These are phyloP conservation scores for Aspergillus steynii DNA, from an alignment of 495 filamentous ascomycete genomes.

Conservation along the genomic window DNA sequence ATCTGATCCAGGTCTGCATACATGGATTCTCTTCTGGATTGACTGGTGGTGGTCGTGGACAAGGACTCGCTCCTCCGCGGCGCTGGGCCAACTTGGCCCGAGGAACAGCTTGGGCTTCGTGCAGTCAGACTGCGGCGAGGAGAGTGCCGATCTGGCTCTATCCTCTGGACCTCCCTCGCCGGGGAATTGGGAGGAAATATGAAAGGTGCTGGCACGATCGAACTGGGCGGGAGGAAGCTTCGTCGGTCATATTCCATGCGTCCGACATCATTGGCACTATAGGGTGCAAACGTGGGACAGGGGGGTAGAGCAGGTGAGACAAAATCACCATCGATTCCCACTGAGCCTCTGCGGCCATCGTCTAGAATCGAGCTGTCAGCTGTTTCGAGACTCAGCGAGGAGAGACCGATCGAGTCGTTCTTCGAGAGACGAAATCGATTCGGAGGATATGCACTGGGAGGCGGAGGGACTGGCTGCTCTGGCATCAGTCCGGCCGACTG, in stretches of 20 bases:
- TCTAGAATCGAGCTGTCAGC: conserved; percentile 53
- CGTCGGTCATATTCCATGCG: conserved; percentile 35
- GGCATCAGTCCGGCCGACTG: conserved; percentile 44
- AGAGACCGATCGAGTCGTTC: conserved; percentile 45
- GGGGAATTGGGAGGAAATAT: conserved; percentile 35
- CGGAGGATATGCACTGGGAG: conserved; percentile 35
- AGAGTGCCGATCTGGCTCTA: conserved; percentile 26
- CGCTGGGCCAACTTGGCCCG: conserved; percentile 26
- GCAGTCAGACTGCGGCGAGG: conserved; percentile 45
- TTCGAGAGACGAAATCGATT: conserved; percentile 39
- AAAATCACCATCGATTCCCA: conserved; percentile 31
- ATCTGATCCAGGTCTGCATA: conserved; percentile 17
- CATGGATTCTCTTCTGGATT: conserved; percentile 20
- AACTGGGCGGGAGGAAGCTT: conserved; percentile 26
- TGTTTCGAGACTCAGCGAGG: conserved; percentile 47
- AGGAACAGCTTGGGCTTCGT: conserved; percentile 28
- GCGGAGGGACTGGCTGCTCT: conserved; percentile 48
- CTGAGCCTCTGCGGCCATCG: conserved; percentile 31
- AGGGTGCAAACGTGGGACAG: conserved; percentile 42
- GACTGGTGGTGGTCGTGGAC: conserved; percentile 22
- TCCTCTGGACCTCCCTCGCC: conserved; percentile 24
- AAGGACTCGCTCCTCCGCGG: conserved; percentile 42
- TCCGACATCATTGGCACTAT: conserved; percentile 47
- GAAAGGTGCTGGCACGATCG: conserved; percentile 28
- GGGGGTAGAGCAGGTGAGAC: conserved; percentile 37